Evolutionary conservation across 176 grass and related monocot genomes (phyloP).

Genomic region (Oryza nivara): DNA sequence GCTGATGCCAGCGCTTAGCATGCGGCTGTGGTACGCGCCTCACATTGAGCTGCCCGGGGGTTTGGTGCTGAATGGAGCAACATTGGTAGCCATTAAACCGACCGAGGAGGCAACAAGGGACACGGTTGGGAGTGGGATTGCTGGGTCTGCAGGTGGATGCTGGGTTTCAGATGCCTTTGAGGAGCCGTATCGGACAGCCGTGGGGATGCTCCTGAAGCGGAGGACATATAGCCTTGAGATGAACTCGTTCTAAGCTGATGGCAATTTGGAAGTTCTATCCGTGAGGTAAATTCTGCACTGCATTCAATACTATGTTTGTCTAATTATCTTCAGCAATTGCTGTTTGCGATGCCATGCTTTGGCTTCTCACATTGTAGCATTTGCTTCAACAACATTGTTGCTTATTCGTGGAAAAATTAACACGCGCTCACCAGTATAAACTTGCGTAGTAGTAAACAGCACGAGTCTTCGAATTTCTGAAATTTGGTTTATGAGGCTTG

Average conservation of each 20-base stretch:
- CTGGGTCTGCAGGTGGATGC: constrained; percentile 31
- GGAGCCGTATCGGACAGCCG: constrained; percentile 75
- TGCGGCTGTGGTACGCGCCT: constrained; percentile 80
- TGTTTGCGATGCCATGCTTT: not conserved
- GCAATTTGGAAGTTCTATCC: constrained; percentile 20
- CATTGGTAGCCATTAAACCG: constrained; percentile 80
- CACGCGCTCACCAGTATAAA: not conserved
- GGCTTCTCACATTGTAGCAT: not conserved
- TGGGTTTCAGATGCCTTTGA: constrained; percentile 90
- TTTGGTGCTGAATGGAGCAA: constrained; percentile 76
- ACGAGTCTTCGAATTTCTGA: not conserved
- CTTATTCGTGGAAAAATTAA: not conserved
- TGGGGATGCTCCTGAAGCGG: constrained; percentile 69
- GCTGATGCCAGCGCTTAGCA: constrained; percentile 84
- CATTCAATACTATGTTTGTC: constrained; percentile 3
- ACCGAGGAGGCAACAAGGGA: constrained; percentile 61
- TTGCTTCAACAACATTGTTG: not conserved
- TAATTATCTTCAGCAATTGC: constrained; percentile 9
- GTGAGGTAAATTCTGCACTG: constrained; percentile 33
- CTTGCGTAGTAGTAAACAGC: not conserved
- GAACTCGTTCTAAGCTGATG: constrained; percentile 82
- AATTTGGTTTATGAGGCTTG: not conserved
- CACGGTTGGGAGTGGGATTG: not conserved
- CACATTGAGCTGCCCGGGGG: constrained; percentile 72
- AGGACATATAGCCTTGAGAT: constrained; percentile 86